phyloP scores from a whole-genome alignment of 1,284 basidiomycete genomes.

The Heterobasidion parviporum region DNA sequence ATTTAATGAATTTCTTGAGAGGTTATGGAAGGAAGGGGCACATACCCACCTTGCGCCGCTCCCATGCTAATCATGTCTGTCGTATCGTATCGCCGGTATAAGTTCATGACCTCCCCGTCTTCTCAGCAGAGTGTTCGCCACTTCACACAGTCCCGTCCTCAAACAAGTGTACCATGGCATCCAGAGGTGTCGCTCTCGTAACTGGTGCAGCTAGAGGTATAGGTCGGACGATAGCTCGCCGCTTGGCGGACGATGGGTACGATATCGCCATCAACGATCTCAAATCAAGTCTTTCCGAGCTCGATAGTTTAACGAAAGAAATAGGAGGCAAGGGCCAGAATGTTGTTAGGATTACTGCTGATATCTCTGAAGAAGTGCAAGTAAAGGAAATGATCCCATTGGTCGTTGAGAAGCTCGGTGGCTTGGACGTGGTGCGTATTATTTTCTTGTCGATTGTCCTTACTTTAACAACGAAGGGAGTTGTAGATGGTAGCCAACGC shows the following conservation, averaged over 20 bases:
- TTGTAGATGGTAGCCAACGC: constrained; percentile 24
- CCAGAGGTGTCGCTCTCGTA: constrained; percentile 13
- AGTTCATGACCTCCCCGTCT: too few species aligned
- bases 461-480: not conserved
- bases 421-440: constrained; percentile 26
- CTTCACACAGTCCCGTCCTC: too few species aligned
- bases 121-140: too few species aligned
- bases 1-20: too few species aligned
- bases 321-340: constrained; percentile 3
- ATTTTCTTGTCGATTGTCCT: not conserved
- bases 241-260: constrained; percentile 19
- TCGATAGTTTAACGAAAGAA: constrained; percentile 14
- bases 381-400: constrained; percentile 25
- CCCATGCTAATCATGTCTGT: too few species aligned
- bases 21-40: too few species aligned
- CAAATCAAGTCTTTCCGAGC: constrained; percentile 5
- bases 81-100: too few species aligned
- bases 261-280: constrained; percentile 22
- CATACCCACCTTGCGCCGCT: too few species aligned
- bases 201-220: constrained; percentile 19
- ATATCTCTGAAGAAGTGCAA: constrained; percentile 12
- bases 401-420: constrained; percentile 22
- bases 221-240: constrained; percentile 18
- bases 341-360: not conserved
- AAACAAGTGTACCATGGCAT: not conserved